Evolutionary conservation across 2,329 filamentous ascomycete genomes (phyloP), one percentile per base, ranked within the genome.

Genomic region (Colletotrichum tropicale): DNA sequence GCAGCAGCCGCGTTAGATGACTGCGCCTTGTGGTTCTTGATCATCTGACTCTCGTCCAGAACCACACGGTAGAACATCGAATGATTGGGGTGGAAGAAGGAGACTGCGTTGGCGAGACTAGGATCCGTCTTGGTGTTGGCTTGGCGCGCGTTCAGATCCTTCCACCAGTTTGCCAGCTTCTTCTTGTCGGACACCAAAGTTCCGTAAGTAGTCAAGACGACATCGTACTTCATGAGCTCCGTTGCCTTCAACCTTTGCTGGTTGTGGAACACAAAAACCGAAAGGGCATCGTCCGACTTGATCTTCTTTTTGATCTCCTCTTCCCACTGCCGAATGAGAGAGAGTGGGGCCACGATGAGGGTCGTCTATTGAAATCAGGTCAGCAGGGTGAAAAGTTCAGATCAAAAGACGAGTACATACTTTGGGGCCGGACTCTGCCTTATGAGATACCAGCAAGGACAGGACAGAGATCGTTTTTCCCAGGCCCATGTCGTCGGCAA

Each of bases 381-480:
- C 16, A 76, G 77, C 71, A 30, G 70, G 32, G 28, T 24, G 12
- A 32, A n/a, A 26, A 10, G 21, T 28, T 56, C 38, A 38, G 43
- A 48, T 48, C 43, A 26, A 9, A 62, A 30, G 43, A 66, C 15
- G 58, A 55, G 18, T 70, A 70, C 80, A 76, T 77, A 86, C 81
- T 79, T 83, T 79, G 61, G 70, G 66, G 68, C 52, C 77, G 76
- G 93, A 88, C 1, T 86, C 83, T 0, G 94, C 91, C n/a, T 89
- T 92, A 8, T 92, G 89, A 8, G 91, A 90, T 15, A 95, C 87
- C 79, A 98, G 94, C 58, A 98, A 88, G 6, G 96, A 91, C 26
- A 98, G 87, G 7, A 94, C 93, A 76, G 96, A 95, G 28, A 98
- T 93, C 0, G 95, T 96, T 84, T 97, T 96, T 9, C 95, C 95